Percentiles rank a stretch among this genome's conserved stretches.
phyloP scores from a whole-genome alignment of 345 rosid genomes.

The Laguncularia racemosa region DNA sequence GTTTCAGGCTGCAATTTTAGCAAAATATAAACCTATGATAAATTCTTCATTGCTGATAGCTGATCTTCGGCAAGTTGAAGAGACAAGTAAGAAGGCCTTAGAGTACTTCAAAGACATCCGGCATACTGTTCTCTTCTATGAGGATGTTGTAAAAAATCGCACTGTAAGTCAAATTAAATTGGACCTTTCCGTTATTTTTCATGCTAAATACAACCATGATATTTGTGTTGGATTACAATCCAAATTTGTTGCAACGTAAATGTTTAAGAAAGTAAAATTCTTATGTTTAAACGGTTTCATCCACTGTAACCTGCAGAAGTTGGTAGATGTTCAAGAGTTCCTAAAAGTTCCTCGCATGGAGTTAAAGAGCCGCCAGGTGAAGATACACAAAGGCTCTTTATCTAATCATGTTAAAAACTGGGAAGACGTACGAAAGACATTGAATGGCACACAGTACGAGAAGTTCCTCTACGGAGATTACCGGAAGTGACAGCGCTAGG shows the following conservation, averaged over 20 bases:
- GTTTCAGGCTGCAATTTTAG: conserved; percentile 91
- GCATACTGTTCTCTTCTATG: conserved; percentile 76
- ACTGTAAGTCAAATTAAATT: conserved; percentile 43
- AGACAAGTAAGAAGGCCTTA: conserved; percentile 59
- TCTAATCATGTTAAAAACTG: conserved; percentile 66
- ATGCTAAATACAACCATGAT: neutral
- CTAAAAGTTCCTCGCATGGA: conserved; percentile 66
- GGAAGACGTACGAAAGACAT: conserved; percentile 55
- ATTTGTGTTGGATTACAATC: no score
- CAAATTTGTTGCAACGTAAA: no score
- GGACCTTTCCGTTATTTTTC: neutral
- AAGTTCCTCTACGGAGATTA: conserved; percentile 46
- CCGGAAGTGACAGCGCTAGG: conserved; percentile 30
- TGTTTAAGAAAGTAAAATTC: no score
- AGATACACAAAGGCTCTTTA: conserved; percentile 80
- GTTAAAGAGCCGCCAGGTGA: conserved; percentile 83
- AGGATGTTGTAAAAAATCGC: conserved; percentile 76
- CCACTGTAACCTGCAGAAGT: conserved; percentile 38
- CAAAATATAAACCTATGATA: conserved; percentile 73
- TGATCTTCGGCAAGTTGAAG: conserved; percentile 65
- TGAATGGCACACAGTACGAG: conserved; percentile 61
- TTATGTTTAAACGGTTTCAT: neutral
- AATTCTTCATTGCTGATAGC: conserved; percentile 53
- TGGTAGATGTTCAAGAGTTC: conserved; percentile 70
- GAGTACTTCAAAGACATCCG: conserved; percentile 75